phyloP scores from a whole-genome alignment of 2,329 filamentous ascomycete species.

The Apiospora saccharicola region DNA sequence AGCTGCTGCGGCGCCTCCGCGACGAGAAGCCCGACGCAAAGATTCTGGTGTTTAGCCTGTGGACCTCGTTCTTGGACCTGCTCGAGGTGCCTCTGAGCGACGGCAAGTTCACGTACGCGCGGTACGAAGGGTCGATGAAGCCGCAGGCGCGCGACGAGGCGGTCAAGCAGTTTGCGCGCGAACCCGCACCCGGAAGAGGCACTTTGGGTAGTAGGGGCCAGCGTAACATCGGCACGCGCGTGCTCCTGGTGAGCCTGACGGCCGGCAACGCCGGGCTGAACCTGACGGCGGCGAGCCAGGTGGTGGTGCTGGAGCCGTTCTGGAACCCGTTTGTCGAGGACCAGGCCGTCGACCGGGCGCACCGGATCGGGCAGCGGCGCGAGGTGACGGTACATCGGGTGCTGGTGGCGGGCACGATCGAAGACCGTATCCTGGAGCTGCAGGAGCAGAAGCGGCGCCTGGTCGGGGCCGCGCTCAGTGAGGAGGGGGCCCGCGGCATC shows the following conservation, averaged over 20 bases:
- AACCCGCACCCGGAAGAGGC: slow-evolving; percentile 26
- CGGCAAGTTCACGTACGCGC: slow-evolving; percentile 37
- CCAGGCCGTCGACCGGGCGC: slow-evolving; percentile 25
- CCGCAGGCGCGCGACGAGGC: slow-evolving; percentile 34
- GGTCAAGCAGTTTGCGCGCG: slow-evolving; percentile 38
- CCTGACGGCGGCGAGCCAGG: slow-evolving; percentile 22
- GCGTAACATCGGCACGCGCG: slow-evolving; percentile 25
- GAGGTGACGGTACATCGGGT: slow-evolving; percentile 24
- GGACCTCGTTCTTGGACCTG: slow-evolving; percentile 44
- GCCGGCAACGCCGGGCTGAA: slow-evolving; percentile 67
- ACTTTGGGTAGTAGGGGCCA: not conserved
- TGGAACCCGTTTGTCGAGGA: slow-evolving; percentile 29
- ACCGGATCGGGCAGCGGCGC: slow-evolving; percentile 24
- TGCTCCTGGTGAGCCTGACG: slow-evolving; percentile 78
- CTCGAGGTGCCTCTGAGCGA: slow-evolving; percentile 42
- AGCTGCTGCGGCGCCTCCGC: slow-evolving; percentile 38
- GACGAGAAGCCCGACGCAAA: slow-evolving; percentile 38
- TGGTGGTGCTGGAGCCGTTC: slow-evolving; percentile 26
- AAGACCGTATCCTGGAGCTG: slow-evolving; percentile 66
- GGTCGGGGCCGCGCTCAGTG: slow-evolving; percentile 50
- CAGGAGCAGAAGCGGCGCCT: slow-evolving; percentile 74
- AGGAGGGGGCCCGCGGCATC: slow-evolving; percentile 31
- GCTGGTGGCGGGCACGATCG: slow-evolving; percentile 23
- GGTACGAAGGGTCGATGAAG: slow-evolving; percentile 44
- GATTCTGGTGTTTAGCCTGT: slow-evolving; percentile 44